Conservation (phyloP, 305 asterid genomes). For the Fraxinus albicans region DNA sequence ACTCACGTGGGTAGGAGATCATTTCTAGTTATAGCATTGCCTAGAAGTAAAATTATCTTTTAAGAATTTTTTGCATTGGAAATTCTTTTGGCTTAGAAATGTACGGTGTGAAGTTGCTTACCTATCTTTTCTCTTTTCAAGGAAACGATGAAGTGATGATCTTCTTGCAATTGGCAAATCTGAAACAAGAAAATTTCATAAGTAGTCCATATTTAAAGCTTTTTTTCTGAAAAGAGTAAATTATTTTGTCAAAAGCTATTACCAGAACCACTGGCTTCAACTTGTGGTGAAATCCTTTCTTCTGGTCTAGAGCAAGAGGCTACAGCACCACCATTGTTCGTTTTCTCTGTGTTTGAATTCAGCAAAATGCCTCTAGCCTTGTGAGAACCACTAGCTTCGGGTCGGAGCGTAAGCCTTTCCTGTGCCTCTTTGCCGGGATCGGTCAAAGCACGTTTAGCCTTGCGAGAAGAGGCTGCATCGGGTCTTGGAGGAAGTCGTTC, state of each 20-base stretch:
- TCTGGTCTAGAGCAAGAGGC: slow-evolving; percentile 23
- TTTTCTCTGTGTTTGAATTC: slow-evolving; percentile 25
- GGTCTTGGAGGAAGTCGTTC: slow-evolving; percentile 35
- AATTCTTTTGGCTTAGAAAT: not conserved
- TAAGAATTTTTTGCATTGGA: not conserved
- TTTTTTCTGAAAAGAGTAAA: not conserved
- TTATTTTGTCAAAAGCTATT: not conserved
- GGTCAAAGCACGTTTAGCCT: not conserved
- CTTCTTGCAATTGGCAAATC: slow-evolving; percentile 87
- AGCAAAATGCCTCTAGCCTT: slow-evolving; percentile 21
- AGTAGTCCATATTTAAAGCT: not conserved
- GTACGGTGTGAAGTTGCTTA: slow-evolving; percentile 14
- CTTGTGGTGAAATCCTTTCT: slow-evolving; percentile 30
- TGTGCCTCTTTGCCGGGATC: not conserved
- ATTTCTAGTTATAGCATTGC: not conserved
- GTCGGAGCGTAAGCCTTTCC: slow-evolving; percentile 14
- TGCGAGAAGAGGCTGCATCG: not conserved
- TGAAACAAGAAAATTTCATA: slow-evolving; percentile 18
- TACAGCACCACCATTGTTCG: not conserved
- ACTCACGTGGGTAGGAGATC: too few species aligned
- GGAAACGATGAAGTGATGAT: slow-evolving; percentile 78
- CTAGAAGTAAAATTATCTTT: not conserved
- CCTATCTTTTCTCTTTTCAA: slow-evolving; percentile 81
- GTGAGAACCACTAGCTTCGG: slow-evolving; percentile 20
- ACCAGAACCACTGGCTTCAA: slow-evolving; percentile 38